These are phyloP conservation scores for Nissolia schottii DNA, from an alignment of 306 rosid genomes.

Conservation along the genomic window DNA sequence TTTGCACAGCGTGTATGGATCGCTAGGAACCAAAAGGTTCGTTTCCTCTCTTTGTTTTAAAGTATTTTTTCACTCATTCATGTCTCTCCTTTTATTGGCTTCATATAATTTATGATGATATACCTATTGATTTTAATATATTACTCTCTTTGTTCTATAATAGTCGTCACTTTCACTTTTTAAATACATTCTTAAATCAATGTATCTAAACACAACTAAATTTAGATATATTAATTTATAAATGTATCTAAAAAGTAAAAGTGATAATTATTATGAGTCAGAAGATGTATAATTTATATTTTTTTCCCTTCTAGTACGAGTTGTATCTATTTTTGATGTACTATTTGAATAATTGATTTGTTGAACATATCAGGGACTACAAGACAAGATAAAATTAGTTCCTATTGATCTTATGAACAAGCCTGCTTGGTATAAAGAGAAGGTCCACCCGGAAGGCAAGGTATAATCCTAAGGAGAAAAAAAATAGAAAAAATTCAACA, in stretches of 20 bases:
- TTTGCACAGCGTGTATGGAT: constrained; percentile 73
- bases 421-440: constrained; percentile 78
- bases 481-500: neutral
- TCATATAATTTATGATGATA: neutral
- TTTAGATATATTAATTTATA: no score
- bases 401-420: constrained; percentile 45
- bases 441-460: constrained; percentile 55
- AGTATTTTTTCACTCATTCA: neutral
- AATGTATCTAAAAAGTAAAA: no score
- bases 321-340: neutral
- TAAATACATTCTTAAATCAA: no score
- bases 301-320: neutral
- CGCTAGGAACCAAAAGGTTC: constrained; percentile 61
- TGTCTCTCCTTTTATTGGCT: neutral
- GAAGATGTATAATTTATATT: no score
- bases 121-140: no score
- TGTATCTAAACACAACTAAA: no score
- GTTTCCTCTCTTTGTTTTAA: neutral
- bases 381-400: constrained; percentile 57
- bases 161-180: no score
- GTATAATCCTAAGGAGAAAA: neutral
- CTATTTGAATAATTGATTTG: neutral
- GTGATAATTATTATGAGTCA: no score
- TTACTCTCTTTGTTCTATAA: no score
- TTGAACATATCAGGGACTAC: constrained; percentile 43